phyloP scores from a whole-genome alignment of 1,139 yeast genomes.

The Magnusiomyces suaveolens region DNA sequence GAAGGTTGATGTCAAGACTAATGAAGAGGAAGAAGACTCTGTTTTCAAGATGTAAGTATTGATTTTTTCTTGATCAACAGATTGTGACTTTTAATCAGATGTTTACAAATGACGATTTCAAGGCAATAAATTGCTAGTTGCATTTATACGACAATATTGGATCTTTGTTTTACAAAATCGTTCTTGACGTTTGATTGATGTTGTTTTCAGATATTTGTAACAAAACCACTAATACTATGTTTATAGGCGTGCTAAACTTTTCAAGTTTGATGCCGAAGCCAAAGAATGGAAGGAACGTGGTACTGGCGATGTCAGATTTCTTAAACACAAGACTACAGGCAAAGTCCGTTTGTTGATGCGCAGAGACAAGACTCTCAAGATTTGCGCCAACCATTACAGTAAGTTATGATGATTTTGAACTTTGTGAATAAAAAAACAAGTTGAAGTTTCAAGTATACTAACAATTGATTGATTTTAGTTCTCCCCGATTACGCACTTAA shows the following conservation, averaged over 20 bases:
- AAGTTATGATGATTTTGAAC: too few relatives aligned
- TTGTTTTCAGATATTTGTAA: too few relatives aligned
- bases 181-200: too few relatives aligned
- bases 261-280: constrained; percentile 63
- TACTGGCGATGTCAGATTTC: constrained; percentile 94
- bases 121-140: too few relatives aligned
- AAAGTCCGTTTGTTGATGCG: constrained; percentile 93
- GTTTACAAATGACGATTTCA: too few relatives aligned
- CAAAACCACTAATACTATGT: neutral
- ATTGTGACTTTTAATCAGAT: too few relatives aligned
- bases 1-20: constrained; percentile 92
- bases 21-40: constrained; percentile 92
- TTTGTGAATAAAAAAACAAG: too few relatives aligned
- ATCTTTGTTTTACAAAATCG: too few relatives aligned
- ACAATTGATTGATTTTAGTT: too few relatives aligned
- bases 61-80: too few relatives aligned
- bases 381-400: constrained; percentile 90
- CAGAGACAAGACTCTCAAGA: constrained; percentile 95
- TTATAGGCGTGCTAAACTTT: constrained; percentile 69
- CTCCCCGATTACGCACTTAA: constrained; percentile 75
- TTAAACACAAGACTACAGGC: constrained; percentile 71
- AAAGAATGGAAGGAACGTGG: constrained; percentile 99
- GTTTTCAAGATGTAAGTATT: constrained; percentile 53
- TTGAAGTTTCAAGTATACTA: too few relatives aligned
- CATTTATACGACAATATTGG: too few relatives aligned